phyloP scores from a whole-genome alignment of 441 rosid species.

The Euphorbia corollata region DNA sequence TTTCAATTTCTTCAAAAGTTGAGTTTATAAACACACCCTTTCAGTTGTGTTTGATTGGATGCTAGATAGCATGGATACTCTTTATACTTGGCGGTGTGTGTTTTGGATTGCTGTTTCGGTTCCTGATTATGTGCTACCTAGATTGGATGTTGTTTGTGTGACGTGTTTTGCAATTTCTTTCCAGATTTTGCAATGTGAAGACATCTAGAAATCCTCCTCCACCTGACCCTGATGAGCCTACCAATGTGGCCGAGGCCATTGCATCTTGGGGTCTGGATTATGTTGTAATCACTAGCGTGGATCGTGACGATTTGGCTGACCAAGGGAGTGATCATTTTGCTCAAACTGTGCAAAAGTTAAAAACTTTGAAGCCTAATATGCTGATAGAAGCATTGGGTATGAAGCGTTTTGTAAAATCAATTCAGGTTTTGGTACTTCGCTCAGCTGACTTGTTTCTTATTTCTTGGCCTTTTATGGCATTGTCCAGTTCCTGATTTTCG shows the following conservation, averaged over 20 bases:
- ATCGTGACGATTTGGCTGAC: slow-evolving; percentile 85
- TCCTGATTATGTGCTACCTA: too few species aligned
- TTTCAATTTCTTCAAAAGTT: too few species aligned
- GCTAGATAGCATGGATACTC: too few species aligned
- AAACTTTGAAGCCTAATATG: slow-evolving; percentile 73
- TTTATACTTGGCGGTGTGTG: too few species aligned
- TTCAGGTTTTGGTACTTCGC: too few species aligned
- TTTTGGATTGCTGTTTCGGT: too few species aligned
- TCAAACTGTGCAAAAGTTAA: slow-evolving; percentile 65
- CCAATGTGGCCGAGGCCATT: slow-evolving; percentile 50
- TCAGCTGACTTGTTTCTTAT: too few species aligned
- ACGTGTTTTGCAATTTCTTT: neutral
- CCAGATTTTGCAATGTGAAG: slow-evolving; percentile 91
- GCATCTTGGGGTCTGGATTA: slow-evolving; percentile 92
- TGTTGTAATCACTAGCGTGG: slow-evolving; percentile 93
- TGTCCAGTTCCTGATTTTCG: too few species aligned
- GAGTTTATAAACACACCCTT: too few species aligned
- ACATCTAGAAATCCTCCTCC: slow-evolving; percentile 94
- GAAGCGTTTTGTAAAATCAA: neutral
- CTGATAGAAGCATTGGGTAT: slow-evolving; percentile 91
- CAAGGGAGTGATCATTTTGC: slow-evolving; percentile 91
- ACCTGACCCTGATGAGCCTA: slow-evolving; percentile 28
- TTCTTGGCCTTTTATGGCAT: too few species aligned
- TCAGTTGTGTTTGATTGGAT: neutral
- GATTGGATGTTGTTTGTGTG: neutral